Base-by-base conservation (phyloP, 163 green algal species). In the Chlamydomonas reinhardtii region DNA sequence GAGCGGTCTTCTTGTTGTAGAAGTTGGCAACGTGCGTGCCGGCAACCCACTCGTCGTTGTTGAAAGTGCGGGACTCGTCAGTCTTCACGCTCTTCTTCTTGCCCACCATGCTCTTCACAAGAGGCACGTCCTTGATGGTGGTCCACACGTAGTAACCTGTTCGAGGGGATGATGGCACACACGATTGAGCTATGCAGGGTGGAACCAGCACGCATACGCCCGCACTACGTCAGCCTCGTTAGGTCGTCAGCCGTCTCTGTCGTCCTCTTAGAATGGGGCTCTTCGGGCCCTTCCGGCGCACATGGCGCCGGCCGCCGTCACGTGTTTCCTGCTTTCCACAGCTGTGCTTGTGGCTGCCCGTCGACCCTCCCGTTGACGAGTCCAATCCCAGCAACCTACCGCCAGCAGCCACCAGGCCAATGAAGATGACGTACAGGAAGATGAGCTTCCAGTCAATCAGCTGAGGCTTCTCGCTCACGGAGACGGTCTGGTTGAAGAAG, bases 31-130 rank as follows among this genome's bases (percentile, higher is more conserved):
- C 94, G 32, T 75, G 73, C 0, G 89, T 93, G 70, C 91, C 92
- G 84, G 93, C 93, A 17, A 95, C 89, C 92, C 92, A 95, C 56
- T 95, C 92, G 29, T 92, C 90, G n/a, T 89, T 74, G 78, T 92
- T 86, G 32, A 91, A 85, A 5, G 83, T 62, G 4, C 70, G 69
- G 62, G n/a, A 68, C 24, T 69, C 72, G 62, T 81, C 72, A 20
- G 69, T 64, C 37, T 88, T 88, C 61, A 73, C 61, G 14, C 39
- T n/a, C 62, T 64, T 59, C 62, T 64, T 59, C 82, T 88, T 81
- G 22, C 82, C 72, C 25, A 88, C 61, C 19, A 78, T 39, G 52
- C 54, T 78, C 64, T 83, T 88, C 65, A 79, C 72, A 4, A 83
- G 39, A 14, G 31, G 32, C 24, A 34, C 77, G 39, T 83, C 73